These are phyloP conservation scores for Thielaviopsis euricoi DNA, from an alignment of 2,329 filamentous ascomycete species.

Conservation along the genomic window DNA sequence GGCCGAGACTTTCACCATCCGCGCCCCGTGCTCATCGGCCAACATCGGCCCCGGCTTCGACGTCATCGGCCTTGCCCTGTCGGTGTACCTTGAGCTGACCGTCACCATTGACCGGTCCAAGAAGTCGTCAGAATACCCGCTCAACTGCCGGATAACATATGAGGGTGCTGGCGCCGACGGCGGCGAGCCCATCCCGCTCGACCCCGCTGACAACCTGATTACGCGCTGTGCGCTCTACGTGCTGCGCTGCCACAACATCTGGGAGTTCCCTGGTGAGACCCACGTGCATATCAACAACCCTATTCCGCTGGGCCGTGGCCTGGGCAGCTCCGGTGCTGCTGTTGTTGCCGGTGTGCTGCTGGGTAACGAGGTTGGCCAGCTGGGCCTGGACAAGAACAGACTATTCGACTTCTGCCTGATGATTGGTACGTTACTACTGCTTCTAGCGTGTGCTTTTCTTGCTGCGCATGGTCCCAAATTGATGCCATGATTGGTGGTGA, in stretches of 20 bases:
- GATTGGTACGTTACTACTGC: slow-evolving; percentile 46
- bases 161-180: slow-evolving; percentile 61
- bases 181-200: slow-evolving; percentile 54
- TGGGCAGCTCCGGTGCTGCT: slow-evolving; percentile 90
- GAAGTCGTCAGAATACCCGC: slow-evolving; percentile 37
- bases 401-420: slow-evolving; percentile 94
- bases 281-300: slow-evolving; percentile 91
- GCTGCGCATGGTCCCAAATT: background rate
- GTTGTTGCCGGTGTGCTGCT: slow-evolving; percentile 92
- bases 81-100: slow-evolving; percentile 78
- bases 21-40: slow-evolving; percentile 83
- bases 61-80: slow-evolving; percentile 88
- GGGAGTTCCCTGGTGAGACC: slow-evolving; percentile 69
- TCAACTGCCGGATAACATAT: slow-evolving; percentile 85
- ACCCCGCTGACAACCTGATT: slow-evolving; percentile 79
- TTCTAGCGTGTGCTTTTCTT: background rate
- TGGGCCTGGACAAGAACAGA: slow-evolving; percentile 60
- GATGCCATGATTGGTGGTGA: too few species aligned
- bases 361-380: slow-evolving; percentile 70
- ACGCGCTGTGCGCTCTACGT: slow-evolving; percentile 91
- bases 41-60: slow-evolving; percentile 98
- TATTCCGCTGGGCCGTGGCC: slow-evolving; percentile 77
- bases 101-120: slow-evolving; percentile 55
- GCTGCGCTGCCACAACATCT: slow-evolving; percentile 75
- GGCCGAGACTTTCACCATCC: slow-evolving; percentile 49